phyloP scores from a whole-genome alignment of 768 basidiomycete genomes.

The Lentinula aciculospora region DNA sequence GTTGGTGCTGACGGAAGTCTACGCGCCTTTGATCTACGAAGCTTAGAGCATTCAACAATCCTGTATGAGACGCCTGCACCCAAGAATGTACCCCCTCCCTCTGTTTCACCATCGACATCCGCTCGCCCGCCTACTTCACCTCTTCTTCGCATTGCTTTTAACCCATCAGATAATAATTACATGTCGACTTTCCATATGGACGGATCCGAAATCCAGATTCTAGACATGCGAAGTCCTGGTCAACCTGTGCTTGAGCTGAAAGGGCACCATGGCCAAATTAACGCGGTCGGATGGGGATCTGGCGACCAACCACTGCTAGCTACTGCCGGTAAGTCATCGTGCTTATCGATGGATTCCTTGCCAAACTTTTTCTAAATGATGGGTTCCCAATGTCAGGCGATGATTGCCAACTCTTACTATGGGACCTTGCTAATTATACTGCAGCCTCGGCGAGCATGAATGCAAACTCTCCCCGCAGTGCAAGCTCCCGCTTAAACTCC shows the following conservation, averaged over 20 bases:
- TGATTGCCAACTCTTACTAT: conserved; percentile 89
- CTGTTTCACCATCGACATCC: conserved; percentile 50
- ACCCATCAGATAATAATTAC: conserved; percentile 88
- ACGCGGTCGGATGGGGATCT: conserved; percentile 88
- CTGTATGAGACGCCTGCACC: conserved; percentile 90
- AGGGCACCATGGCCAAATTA: conserved; percentile 77
- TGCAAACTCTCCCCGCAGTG: conserved; percentile 64
- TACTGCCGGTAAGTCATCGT: conserved; percentile 64
- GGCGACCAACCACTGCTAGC: conserved; percentile 80
- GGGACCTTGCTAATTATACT: conserved; percentile 75
- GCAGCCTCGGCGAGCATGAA: conserved; percentile 25
- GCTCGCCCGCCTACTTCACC: conserved; percentile 76
- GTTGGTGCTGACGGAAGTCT: conserved; percentile 97
- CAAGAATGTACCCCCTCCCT: conserved; percentile 57
- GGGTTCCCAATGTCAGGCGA: conserved; percentile 43
- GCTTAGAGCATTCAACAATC: conserved; percentile 96
- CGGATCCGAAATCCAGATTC: conserved; percentile 80
- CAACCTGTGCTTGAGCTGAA: conserved; percentile 89
- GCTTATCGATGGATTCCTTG: background rate
- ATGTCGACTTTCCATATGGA: conserved; percentile 98
- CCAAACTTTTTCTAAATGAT: conserved; percentile 8
- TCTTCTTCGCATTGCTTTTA: conserved; percentile 84
- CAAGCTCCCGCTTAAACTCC: conserved; percentile 69
- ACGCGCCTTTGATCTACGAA: conserved; percentile 93
- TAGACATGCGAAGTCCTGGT: conserved; percentile 97